Percentiles rank a stretch among this genome's conserved stretches.
These are phyloP conservation scores for Silene vulgaris DNA, from an alignment of 179 eudicot genomes.

Conservation along the genomic window DNA sequence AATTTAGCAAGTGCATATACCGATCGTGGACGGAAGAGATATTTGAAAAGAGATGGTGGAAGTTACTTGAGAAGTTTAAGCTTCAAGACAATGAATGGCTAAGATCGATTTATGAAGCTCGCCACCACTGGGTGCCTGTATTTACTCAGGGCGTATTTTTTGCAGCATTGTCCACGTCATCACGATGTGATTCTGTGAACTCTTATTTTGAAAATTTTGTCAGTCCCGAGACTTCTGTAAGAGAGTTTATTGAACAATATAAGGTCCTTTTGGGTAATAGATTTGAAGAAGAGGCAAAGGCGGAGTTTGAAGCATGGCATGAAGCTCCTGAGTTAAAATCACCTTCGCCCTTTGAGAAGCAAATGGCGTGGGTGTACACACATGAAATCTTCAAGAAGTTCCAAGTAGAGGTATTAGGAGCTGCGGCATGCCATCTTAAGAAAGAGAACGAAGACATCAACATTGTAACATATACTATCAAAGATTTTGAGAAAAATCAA, in stretches of 20 bases:
- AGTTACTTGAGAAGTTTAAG: slow-evolving; percentile 46
- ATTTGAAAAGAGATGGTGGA: slow-evolving; percentile 57
- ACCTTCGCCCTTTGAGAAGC: slow-evolving; percentile 69
- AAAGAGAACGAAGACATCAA: slow-evolving; percentile 46
- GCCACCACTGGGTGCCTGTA: slow-evolving; percentile 48
- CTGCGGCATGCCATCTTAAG: slow-evolving; percentile 63
- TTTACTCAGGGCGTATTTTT: slow-evolving; percentile 44
- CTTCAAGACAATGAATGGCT: slow-evolving; percentile 47
- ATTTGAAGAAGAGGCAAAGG: slow-evolving; percentile 53
- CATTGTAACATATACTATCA: slow-evolving; percentile 39
- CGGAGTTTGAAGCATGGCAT: slow-evolving; percentile 61
- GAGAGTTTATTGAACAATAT: slow-evolving; percentile 50
- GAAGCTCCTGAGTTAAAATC: slow-evolving; percentile 56
- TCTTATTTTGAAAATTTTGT: slow-evolving; percentile 44
- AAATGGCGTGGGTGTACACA: slow-evolving; percentile 53
- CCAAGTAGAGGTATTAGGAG: slow-evolving; percentile 66
- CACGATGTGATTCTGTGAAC: slow-evolving; percentile 43
- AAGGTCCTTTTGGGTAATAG: slow-evolving; percentile 37
- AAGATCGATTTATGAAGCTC: slow-evolving; percentile 47
- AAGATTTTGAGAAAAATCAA: slow-evolving; percentile 54
- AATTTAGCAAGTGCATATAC: slow-evolving; percentile 44
- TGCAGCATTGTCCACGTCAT: slow-evolving; percentile 46
- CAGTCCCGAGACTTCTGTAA: slow-evolving; percentile 39
- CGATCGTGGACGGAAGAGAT: slow-evolving; percentile 47
- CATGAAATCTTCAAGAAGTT: slow-evolving; percentile 55